phyloP scores from a whole-genome alignment of 805 yeast species.

The Metschnikowia reukaufii region DNA sequence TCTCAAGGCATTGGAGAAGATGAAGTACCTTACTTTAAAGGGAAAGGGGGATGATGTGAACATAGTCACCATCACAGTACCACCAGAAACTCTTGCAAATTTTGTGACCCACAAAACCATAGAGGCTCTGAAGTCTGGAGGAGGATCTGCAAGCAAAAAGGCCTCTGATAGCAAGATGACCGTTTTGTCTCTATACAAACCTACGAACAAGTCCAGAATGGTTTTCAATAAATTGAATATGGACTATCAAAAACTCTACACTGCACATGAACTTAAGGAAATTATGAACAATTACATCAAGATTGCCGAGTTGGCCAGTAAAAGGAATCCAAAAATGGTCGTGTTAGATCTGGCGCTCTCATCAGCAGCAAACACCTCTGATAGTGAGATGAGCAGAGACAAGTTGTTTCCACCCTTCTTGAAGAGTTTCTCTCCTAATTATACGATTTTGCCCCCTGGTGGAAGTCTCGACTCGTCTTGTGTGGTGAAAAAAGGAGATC shows the following conservation, averaged over 20 bases:
- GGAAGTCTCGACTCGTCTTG: constrained; percentile 23
- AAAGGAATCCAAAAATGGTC: constrained; percentile 53
- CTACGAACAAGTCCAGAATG: constrained; percentile 48
- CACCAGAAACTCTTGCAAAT: constrained; percentile 43
- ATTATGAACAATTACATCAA: constrained; percentile 58
- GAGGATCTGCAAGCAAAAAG: constrained; percentile 26
- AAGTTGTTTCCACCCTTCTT: constrained; percentile 45
- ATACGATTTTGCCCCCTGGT: constrained; percentile 49
- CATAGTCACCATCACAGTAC: constrained; percentile 30
- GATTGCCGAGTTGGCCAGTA: constrained; percentile 48
- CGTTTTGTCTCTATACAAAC: constrained; percentile 52
- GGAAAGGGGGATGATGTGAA: constrained; percentile 84
- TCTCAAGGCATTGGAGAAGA: constrained; percentile 82
- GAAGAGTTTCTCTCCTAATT: constrained; percentile 50
- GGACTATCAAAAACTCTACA: constrained; percentile 44
- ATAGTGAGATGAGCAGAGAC: constrained; percentile 39
- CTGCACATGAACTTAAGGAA: constrained; percentile 53
- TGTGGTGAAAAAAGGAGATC: constrained; percentile 50
- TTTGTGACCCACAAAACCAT: constrained; percentile 62
- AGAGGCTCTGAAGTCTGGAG: constrained; percentile 24
- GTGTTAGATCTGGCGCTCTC: constrained; percentile 54
- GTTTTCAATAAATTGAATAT: constrained; percentile 46
- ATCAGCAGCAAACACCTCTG: constrained; percentile 36
- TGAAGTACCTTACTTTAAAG: constrained; percentile 62
- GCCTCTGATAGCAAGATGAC: constrained; percentile 26